Base-by-base conservation (phyloP, 2,329 filamentous ascomycete species). In the Cordyceps cicadae region DNA sequence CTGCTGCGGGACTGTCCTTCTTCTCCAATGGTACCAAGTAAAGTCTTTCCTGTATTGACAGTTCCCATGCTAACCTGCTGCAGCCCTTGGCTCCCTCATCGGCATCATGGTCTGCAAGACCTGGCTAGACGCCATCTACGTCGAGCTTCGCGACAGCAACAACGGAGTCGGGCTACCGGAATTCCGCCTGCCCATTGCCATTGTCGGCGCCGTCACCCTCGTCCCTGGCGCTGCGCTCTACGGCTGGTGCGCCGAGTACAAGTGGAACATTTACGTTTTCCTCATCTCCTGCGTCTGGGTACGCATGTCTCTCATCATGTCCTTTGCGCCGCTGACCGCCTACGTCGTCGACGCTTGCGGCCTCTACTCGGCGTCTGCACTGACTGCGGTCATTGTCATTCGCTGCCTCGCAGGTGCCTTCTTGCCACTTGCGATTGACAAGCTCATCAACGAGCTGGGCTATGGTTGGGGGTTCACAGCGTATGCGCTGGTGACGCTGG, bases 401-500 rank as follows among this genome's bases (percentile, higher is more conserved):
- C 89, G 89, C 64, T 97, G 97, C 77, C 90, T 93, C 66, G 93
- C 93, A 69, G 93, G 94, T 72, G 92, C 94, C 66, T 97, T 97
- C 76, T 87, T 97, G 43, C 94, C 94, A 68, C 93, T 97, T 46
- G 94, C 93, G 70, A 97, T 97, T 72, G 95, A 96, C 83, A 96
- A 73, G 60, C 76, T 74, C 17, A 97, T 97, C 37, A 59, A 51
- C n/a, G 21, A 11, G 7, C 8, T 59, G 37, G 56, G 56, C 37
- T 59, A 59, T 19, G 56, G 56, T 17, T 53, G 49, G 48, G 56
- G 56, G 9, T 59, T 59, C 39, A 53, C 17, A 7, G n/a, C 17
- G 17, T 59, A 59, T n/a, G 56, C 56, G 6, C 24, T 52, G 14
- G 48, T 14, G 3, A 59, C 56, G 5, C n/a, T 43, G 24, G 62